Base-by-base conservation (phyloP, 345 rosid species). In the Moringa oleifera region DNA sequence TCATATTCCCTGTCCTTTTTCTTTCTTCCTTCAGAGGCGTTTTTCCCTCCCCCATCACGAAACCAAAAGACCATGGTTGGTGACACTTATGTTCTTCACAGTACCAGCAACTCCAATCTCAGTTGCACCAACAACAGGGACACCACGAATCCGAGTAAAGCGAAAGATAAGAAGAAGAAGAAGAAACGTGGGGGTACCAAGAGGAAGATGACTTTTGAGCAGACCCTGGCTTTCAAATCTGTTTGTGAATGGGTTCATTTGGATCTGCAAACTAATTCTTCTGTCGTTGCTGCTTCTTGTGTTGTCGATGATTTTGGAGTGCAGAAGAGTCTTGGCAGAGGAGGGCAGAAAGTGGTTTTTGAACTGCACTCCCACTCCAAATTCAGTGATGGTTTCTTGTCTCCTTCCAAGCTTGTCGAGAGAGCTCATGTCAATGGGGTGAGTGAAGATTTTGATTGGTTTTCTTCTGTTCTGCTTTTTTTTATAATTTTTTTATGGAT, bases 321-420 rank as follows among this genome's bases (percentile, higher is more conserved):
- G 15, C 87, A 72, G 49, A 82, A 63, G 74, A 62, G 67, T 57
- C 18, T 13, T 12, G 78, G 74, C 18, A 70, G 73, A 25, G 64
- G 67, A 13, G 60, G 51, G 49, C 81, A 81, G 37, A 88, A 72
- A 66, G 24, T 85, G 71, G 79, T 85, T 6, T 94, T 90, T 69
- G 99, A 94, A 73, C 78, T 90, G 74, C 99, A 94, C 69, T 82
- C 89, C 12, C 99, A 94, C 74, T 83, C 97, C 47, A 94, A 90
- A 68, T 83, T 54, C 75, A 94, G 99, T 69, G 99, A 94, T 71
- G 99, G 99, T 20, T 90, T 75, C 77, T 70, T 94, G 66, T 81
- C 99, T 18, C 99, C 99, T 65, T 72, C 95, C 2, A 94, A 86
- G 81, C 88, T 94, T 70, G 86, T 94, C 5, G 89, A 94, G 77